Evolutionary conservation across 345 rosid genomes (phyloP), one percentile per base, ranked within the genome.

Genomic region (Salix arbutifolia): DNA sequence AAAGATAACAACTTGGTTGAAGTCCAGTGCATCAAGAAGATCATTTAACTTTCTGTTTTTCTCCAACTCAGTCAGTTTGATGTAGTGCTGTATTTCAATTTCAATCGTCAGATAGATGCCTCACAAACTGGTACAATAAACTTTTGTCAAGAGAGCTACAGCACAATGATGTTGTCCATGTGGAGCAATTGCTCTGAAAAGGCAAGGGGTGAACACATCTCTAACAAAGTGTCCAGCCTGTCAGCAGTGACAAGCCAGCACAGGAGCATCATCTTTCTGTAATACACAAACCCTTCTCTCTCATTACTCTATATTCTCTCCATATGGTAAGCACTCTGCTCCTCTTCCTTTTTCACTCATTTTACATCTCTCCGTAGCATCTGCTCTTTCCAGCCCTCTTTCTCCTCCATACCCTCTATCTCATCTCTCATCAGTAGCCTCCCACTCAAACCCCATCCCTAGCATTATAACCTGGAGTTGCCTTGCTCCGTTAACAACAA

Each of bases 11-110:
- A 96, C 94, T 88, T 96, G 98, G 74, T 96, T 96, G 82, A 96
- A 96, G 87, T 96, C 99, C 97, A 96, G 75, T 0, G 98, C 99
- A 81, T 96, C 99, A 6, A 96, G 95, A 11, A 96, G 97, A 83
- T 96, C 98, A 76, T 96, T 96, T 82, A 96, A 73, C 91, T 96
- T 96, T 72, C 97, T 93, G 71, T 96, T 96, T 77, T 96, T 96
- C 94, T 96, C 99, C 89, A 84, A 81, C 84, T 96, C 99, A 5
- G 81, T 88, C 85, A 96, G 83, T 86, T 96, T 96, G 91, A 96
- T 96, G 88, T 94, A 96, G 88, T 96, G 99, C 99, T 96, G 88
- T 61, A 83, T 73, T 70, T 48, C 21, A 42, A 71, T 1, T 25
- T 3, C 6, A n/a, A 53, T 48, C 7, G 10, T 65, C 65, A 80